phyloP scores from a whole-genome alignment of 2,329 filamentous ascomycete genomes.

The Cadophora sp. region DNA sequence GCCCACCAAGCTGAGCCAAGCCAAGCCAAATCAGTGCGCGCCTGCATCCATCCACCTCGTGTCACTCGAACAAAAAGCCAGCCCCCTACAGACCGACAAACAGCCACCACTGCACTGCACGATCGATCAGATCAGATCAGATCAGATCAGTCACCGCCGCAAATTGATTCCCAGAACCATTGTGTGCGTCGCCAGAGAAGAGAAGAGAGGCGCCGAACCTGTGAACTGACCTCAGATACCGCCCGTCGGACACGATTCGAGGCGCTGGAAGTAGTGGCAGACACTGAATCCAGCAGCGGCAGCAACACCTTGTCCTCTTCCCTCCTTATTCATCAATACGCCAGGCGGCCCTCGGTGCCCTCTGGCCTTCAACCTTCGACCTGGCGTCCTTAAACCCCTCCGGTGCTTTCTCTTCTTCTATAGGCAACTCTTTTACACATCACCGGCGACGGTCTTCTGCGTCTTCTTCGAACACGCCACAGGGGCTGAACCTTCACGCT shows the following conservation, averaged over 20 bases:
- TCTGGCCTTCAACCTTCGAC: constrained; percentile 47
- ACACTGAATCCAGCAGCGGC: constrained; percentile 9
- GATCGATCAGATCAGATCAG: no score
- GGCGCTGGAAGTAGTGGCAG: background rate
- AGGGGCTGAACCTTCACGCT: constrained; percentile 36
- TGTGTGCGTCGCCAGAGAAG: no score
- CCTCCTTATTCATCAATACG: constrained; percentile 16
- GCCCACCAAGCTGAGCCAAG: background rate
- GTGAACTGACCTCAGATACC: background rate
- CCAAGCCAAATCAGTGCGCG: constrained; percentile 18
- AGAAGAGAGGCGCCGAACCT: background rate
- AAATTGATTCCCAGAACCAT: background rate
- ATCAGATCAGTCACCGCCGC: background rate
- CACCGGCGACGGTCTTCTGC: constrained; percentile 48
- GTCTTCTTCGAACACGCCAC: constrained; percentile 43
- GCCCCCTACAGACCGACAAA: background rate
- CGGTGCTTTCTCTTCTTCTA: constrained; percentile 57
- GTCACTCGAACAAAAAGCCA: constrained; percentile 5
- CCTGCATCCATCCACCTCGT: background rate
- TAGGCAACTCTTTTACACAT: constrained; percentile 43
- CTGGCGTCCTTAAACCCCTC: constrained; percentile 59
- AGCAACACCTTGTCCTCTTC: constrained; percentile 11
- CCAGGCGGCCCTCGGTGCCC: constrained; percentile 41
- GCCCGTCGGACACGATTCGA: background rate
- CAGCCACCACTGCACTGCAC: no score